Conservation (phyloP, 192 early-diverging fungal genomes). For the Hyaloraphidium curvatum region DNA sequence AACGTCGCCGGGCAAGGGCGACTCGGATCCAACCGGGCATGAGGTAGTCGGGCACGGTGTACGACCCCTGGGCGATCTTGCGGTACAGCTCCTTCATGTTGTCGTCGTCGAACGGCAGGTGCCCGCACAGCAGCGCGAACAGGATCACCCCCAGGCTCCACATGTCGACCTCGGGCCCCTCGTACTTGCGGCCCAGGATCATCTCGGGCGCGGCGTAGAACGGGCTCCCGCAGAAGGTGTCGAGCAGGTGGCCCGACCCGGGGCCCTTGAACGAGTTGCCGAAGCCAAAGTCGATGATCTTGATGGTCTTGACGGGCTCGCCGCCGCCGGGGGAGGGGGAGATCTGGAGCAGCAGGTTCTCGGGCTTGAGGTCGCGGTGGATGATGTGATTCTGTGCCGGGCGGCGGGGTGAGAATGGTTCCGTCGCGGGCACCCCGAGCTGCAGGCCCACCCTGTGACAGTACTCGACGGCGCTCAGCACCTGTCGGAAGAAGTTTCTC, state of each 20-base stretch:
- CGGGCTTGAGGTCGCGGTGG: constrained; percentile 70
- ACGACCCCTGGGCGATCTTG: constrained; percentile 54
- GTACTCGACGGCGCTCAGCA: constrained; percentile 58
- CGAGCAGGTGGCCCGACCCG: constrained; percentile 19
- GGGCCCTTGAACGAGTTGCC: constrained; percentile 43
- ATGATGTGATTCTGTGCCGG: constrained; percentile 17
- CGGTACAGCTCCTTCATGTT: constrained; percentile 65
- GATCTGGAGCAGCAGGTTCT: constrained; percentile 77
- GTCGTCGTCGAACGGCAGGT: constrained; percentile 70
- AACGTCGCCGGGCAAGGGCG: not conserved
- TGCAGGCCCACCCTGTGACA: no score
- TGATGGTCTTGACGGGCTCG: constrained; percentile 44
- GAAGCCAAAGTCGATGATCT: constrained; percentile 82
- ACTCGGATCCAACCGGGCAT: constrained; percentile 16
- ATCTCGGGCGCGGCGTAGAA: constrained; percentile 76
- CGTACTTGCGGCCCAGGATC: constrained; percentile 60
- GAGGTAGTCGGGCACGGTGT: constrained; percentile 34
- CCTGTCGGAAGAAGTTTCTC: constrained; percentile 60
- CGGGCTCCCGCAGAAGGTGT: constrained; percentile 39
- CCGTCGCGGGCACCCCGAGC: no score
- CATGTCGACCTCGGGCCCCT: constrained; percentile 73
- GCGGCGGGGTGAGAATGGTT: no score
- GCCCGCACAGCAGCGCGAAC: constrained; percentile 66
- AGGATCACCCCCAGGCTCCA: constrained; percentile 71
- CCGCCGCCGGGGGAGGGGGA: no score